A percentile compares a stretch with the other conserved stretches of the same genome.
These are phyloP conservation scores for Lipomyces mesembrius DNA, from an alignment of 805 yeast genomes.

Conservation along the genomic window DNA sequence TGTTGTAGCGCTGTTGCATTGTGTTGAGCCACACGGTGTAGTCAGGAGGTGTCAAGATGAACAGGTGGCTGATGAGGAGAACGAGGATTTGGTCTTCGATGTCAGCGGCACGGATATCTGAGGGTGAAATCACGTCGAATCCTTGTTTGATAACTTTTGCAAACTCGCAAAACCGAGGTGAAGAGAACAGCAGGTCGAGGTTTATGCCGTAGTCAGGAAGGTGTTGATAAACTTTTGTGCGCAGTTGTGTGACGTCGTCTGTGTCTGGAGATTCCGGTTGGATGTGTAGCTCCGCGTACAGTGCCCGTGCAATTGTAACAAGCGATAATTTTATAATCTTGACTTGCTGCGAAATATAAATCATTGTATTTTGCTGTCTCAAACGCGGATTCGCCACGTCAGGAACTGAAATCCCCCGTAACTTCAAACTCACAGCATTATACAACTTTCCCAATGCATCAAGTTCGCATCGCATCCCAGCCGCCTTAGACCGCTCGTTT, in stretches of 20 bases:
- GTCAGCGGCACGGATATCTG: slow-evolving; percentile 20
- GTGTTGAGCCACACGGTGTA: slow-evolving; percentile 10
- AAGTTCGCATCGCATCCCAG: slow-evolving; percentile 18
- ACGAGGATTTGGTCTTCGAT: slow-evolving; percentile 30
- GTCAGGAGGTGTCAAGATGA: background rate
- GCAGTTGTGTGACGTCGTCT: background rate
- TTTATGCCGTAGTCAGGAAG: slow-evolving; percentile 13
- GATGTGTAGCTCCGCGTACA: background rate
- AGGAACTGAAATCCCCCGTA: background rate
- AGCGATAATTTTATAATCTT: slow-evolving; percentile 15
- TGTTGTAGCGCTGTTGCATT: slow-evolving; percentile 18
- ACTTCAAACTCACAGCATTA: slow-evolving; percentile 17
- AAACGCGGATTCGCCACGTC: slow-evolving; percentile 5
- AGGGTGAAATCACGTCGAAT: slow-evolving; percentile 26
- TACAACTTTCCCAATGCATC: slow-evolving; percentile 17
- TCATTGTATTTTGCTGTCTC: slow-evolving; percentile 1
- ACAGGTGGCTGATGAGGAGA: slow-evolving; percentile 16
- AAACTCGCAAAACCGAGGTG: slow-evolving; percentile 13
- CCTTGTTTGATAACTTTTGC: slow-evolving; percentile 7
- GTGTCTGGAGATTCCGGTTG: background rate
- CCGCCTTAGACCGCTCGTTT: background rate
- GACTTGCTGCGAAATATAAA: slow-evolving; percentile 17
- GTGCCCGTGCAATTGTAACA: background rate
- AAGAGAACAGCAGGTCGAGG: slow-evolving; percentile 3
- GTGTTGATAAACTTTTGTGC: background rate